phyloP scores from a whole-genome alignment of 306 rosid genomes.

The Dalbergia oliveri region DNA sequence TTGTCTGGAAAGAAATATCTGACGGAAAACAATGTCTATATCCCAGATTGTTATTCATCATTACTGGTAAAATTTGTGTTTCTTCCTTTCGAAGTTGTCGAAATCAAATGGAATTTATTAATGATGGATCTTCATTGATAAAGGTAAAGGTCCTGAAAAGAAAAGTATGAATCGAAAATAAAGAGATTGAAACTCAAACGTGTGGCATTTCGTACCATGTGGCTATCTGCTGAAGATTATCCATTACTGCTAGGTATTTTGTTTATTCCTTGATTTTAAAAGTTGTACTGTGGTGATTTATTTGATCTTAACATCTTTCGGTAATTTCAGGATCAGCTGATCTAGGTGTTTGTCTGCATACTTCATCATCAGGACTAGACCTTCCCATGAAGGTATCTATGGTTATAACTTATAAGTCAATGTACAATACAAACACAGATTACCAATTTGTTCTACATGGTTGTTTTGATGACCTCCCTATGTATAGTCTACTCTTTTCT shows the following conservation, averaged over 20 bases:
- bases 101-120: conserved; percentile 35
- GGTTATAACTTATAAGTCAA: conserved; percentile 13
- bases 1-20: conserved; percentile 76
- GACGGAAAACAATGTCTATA: conserved; percentile 71
- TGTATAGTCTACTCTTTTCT: background rate
- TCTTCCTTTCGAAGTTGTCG: conserved; percentile 7
- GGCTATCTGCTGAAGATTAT: conserved; percentile 97
- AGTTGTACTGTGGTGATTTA: conserved; percentile 10
- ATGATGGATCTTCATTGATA: conserved; percentile 37
- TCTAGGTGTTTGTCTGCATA: conserved; percentile 94
- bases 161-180: conserved; percentile 84
- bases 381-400: conserved; percentile 96
- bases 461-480: conserved; percentile 15
- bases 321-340: conserved; percentile 85
- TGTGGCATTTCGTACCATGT: conserved; percentile 95
- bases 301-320: conserved; percentile 35
- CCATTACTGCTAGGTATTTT: conserved; percentile 83
- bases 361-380: conserved; percentile 97
- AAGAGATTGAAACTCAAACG: conserved; percentile 82
- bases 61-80: conserved; percentile 70
- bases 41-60: conserved; percentile 89
- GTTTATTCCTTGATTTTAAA: conserved; percentile 33
- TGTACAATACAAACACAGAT: background rate
- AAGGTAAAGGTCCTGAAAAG: conserved; percentile 96
- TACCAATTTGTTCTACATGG: background rate